Evolutionary conservation across 176 grass and related monocot species (phyloP), one percentile per base, ranked within the genome.

Genomic region (Avena insularis): DNA sequence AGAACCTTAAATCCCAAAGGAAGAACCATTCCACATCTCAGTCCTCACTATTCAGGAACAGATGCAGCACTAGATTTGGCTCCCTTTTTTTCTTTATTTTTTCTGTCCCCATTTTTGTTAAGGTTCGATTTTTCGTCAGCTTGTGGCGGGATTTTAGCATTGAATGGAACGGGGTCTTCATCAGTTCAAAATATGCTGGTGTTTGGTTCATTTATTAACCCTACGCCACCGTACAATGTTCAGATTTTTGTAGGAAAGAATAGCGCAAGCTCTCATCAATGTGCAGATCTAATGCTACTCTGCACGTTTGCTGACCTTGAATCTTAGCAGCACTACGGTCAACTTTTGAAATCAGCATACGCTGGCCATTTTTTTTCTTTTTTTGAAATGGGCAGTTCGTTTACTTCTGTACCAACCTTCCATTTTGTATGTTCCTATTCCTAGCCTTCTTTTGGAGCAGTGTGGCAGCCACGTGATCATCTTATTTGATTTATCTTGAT

Each of bases 391-490:
- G 2, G 40, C 11, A 21, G 19, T 60, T 35, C 73, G 67, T 84
- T 58, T 80, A 76, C 49, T 85, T n/a, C 68, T 84, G 10, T 27
- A 67, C 61, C 29, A 66, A 71, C 72, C 0, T 43, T 40, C 25
- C 49, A 1, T 4, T 79, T 33, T 88, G 75, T 70, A 55, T 61
- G 51, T 43, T 91, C 81, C 69, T 59, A 53, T 62, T 85, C 61
- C 9, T 55, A 29, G 62, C 33, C 70, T 81, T 82, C 51, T 54
- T 35, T 53, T 71, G 60, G 53, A 85, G 63, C 78, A 72, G 3
- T 82, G 71, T 62, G 33, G 27, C 55, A 79, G 47, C 80, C 83
- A 91, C 64, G 33, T 88, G 86, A 82, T 77, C 67, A 19, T 82
- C 36, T 36, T 35, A 21, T 82, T 88, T 65, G 17, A 71, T 85